Percentiles rank a stretch among this genome's conserved stretches.
phyloP scores from a whole-genome alignment of 495 filamentous ascomycete species.

The Penicillium ochrochloron region DNA sequence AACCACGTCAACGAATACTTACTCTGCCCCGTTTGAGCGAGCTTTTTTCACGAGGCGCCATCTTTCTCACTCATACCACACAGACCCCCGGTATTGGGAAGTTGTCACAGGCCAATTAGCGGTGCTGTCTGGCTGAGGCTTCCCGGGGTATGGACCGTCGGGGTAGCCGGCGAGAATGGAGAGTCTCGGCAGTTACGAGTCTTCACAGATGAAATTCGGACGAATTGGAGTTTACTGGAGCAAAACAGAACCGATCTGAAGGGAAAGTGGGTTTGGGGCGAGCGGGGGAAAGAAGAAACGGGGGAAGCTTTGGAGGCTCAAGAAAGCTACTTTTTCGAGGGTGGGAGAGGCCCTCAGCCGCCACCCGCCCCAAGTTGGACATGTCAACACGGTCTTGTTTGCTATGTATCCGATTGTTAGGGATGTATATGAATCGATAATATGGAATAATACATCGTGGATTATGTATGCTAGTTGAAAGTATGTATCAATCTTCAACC shows the following conservation, averaged over 20 bases:
- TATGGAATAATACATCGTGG: not conserved
- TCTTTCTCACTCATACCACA: conserved; percentile 29
- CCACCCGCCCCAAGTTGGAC: conserved; percentile 15
- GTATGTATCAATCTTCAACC: not conserved
- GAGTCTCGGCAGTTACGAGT: not conserved
- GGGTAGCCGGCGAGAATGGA: not conserved
- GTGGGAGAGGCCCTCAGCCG: conserved; percentile 9
- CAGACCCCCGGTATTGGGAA: conserved; percentile 7
- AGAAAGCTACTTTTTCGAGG: conserved; percentile 16
- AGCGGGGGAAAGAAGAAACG: not conserved
- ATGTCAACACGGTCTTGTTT: not conserved
- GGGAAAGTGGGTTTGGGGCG: not conserved
- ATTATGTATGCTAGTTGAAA: not conserved
- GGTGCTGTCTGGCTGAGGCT: conserved; percentile 12
- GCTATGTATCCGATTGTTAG: not conserved
- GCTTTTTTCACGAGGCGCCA: conserved; percentile 58
- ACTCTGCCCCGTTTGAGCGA: conserved; percentile 59
- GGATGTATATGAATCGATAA: not conserved
- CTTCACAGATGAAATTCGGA: not conserved
- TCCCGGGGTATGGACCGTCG: conserved; percentile 15
- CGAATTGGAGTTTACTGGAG: not conserved
- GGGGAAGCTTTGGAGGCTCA: conserved; percentile 17
- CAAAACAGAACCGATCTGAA: not conserved
- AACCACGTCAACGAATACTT: conserved; percentile 15
- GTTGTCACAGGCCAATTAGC: conserved; percentile 29